Evolutionary conservation across 257 asterid species (phyloP), one percentile per base, ranked within the genome.

Genomic region (Plectranthus barbatus): DNA sequence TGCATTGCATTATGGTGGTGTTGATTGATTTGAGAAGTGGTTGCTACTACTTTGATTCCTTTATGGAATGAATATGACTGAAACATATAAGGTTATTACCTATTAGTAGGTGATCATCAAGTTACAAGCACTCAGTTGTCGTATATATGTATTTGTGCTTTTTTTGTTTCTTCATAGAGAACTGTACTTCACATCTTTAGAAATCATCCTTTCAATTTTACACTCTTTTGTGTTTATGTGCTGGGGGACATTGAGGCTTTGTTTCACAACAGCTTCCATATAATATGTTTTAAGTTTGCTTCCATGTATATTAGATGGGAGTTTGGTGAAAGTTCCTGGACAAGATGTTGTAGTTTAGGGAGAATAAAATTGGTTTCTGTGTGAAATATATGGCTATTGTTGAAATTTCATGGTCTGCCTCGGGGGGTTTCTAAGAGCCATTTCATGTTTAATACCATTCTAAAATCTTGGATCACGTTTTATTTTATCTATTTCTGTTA

Each of bases 81-180:
- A 6, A 39, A 21, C 47, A 7, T 17, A 21, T 62, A 40, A 41
- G 53, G 17, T 20, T 61, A 29, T 51, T 52, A 74, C 41, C 52
- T 62, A 18, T 58, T 34, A 54, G 50, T 51, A 46, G 51, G 17
- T 56, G 40, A 53, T 64, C 51, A 57, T 56, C 69, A 54, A 59
- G 60, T 59, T 37, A 41, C 21, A 9, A 29, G 34, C 4, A 45
- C 49, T 54, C 34, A 37, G 46, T 60, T 44, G 12, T 14, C 19
- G 13, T 20, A 46, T 53, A 51, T 59, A 39, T 20, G 9, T 44
- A 6, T 29, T 45, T 17, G 24, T 47, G 26, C 52, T 2, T 46
- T 17, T 63, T 48, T 26, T 63, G 61, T 53, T 26, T 48, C 34
- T 58, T 24, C 13, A 55, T 56, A 58, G 36, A 41, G 68, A 56